phyloP scores from a whole-genome alignment of 306 rosid species.

The Prunus fruticosa region DNA sequence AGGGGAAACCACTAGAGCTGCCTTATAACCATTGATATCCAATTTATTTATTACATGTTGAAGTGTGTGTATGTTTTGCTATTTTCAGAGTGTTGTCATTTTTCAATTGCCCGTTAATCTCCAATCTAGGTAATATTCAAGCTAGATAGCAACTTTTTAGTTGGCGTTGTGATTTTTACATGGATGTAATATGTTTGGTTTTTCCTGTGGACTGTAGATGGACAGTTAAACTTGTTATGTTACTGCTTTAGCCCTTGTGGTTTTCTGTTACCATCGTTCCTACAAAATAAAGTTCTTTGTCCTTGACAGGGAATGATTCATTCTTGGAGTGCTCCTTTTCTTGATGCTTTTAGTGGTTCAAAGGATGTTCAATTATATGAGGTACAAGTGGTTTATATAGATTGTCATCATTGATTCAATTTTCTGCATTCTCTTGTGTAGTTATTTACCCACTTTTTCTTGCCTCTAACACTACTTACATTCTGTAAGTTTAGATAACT shows the following conservation, averaged over 20 bases:
- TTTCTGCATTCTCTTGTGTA: neutral
- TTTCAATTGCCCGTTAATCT: neutral
- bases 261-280: slow-evolving; percentile 25
- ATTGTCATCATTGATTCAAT: slow-evolving; percentile 7
- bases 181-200: neutral
- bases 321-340: slow-evolving; percentile 77
- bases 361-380: slow-evolving; percentile 51
- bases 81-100: neutral
- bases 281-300: slow-evolving; percentile 15
- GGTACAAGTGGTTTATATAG: slow-evolving; percentile 33
- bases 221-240: neutral
- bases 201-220: neutral
- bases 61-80: neutral
- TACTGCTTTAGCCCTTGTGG: neutral
- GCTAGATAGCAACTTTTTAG: neutral
- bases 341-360: slow-evolving; percentile 51
- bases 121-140: neutral
- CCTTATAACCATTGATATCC: neutral
- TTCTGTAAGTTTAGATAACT: neutral
- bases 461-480: neutral
- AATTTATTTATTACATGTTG: neutral
- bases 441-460: neutral
- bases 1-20: neutral
- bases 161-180: neutral
- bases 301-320: slow-evolving; percentile 62